These are phyloP conservation scores for Bruguiera hainesii DNA, from an alignment of 441 rosid species.

Conservation along the genomic window DNA sequence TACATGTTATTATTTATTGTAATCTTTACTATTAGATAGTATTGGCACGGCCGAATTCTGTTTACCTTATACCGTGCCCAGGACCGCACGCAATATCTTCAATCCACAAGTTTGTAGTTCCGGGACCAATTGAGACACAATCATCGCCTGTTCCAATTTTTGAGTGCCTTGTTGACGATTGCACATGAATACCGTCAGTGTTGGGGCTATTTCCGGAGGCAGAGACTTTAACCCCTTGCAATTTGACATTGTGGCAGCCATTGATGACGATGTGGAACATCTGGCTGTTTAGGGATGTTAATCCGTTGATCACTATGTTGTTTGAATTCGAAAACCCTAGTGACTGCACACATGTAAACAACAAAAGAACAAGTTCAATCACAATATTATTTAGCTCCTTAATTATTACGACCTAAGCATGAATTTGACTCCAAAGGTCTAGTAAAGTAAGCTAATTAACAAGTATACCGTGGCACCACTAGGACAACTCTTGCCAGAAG, in stretches of 20 bases:
- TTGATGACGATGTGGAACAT: conserved; percentile 41
- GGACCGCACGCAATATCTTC: conserved; percentile 30
- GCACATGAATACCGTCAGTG: conserved; percentile 42
- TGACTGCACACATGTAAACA: conserved; percentile 26
- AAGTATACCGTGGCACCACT: conserved; percentile 54
- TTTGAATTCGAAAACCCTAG: conserved; percentile 49
- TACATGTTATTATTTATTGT: too few species aligned
- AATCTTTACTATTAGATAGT: too few species aligned
- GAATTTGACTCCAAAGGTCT: background rate
- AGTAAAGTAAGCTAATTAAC: background rate
- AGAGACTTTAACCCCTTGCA: conserved; percentile 36
- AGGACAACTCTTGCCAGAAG: conserved; percentile 58
- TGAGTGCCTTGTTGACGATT: conserved; percentile 17
- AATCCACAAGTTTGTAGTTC: conserved; percentile 31
- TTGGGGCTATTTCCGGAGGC: conserved; percentile 39
- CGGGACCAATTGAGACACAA: conserved; percentile 42
- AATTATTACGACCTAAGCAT: background rate
- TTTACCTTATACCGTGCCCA: conserved; percentile 34
- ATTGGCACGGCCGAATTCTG: too few species aligned
- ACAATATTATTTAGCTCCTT: background rate
- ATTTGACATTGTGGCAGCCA: conserved; percentile 39
- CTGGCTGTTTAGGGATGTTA: conserved; percentile 57
- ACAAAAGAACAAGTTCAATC: background rate
- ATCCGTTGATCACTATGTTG: conserved; percentile 48
- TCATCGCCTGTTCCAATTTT: conserved; percentile 43